Base-by-base conservation (phyloP, 139 green algal species). In the Chlorella sorokiniana region DNA sequence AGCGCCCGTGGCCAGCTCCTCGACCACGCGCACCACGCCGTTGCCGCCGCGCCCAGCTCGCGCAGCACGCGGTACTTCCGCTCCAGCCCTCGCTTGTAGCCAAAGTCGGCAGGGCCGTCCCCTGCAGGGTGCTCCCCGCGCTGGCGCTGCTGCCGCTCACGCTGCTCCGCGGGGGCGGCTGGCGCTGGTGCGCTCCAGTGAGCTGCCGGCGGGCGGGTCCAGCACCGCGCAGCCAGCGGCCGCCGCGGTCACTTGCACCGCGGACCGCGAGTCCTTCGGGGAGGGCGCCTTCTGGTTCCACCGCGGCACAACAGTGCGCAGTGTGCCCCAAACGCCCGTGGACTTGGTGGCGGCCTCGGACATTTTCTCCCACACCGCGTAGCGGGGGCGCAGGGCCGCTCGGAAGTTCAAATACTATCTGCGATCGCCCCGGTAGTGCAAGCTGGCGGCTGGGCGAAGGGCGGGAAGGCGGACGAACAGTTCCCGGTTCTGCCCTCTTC, bases 1-100 rank as follows among this genome's bases (percentile, higher is more conserved):
- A 23, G 69, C 16, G 45, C 84, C 84, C 4, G 59, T 88, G 31
- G 76, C 33, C 16, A 62, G 61, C 29, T 88, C 78, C 33, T 67
- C 35, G 8, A 85, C 84, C 42, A 85, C 51, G 6, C 52, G 70
- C 48, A 88, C 84, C 27, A 88, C 61, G 31, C 84, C 84, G 35
- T 88, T 88, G 65, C 84, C 84, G 54, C 84, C 84, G 18, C 65
- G 37, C 77, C 84, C 65, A 88, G 52, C 77, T 85, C 84, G 40
- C 76, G 33, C 69, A 79, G 18, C 11, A 85, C 64, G 5, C 54
- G 56, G 73, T 68, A 88, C 69, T 65, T 77, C 40, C 51, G 64
- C n/a, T 85, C 71, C 41, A 81, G 35, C 6, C 67, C 51, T 2
- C 78, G 54, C 35, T 64, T 9, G 45, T 88, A 88, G 38, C 84